phyloP scores from a whole-genome alignment of 139 green algal genomes.

The Tetradesmus obliquus region DNA sequence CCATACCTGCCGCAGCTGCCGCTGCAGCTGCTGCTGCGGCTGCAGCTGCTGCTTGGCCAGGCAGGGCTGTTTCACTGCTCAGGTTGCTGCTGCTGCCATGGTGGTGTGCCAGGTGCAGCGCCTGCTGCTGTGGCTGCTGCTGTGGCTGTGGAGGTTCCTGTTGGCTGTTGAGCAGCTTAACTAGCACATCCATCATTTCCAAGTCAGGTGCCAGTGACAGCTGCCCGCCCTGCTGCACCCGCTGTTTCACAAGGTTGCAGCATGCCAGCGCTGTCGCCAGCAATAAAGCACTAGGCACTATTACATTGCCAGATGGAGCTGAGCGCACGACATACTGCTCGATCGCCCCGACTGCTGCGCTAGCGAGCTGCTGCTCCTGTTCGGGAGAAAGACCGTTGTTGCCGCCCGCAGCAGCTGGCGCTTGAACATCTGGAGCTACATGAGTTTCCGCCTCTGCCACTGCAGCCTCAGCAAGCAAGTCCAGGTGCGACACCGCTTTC shows the following conservation, averaged over 20 bases:
- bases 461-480: background rate
- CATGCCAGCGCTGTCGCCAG: background rate
- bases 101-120: background rate
- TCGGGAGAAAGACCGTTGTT: background rate
- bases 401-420: background rate
- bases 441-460: background rate
- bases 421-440: background rate
- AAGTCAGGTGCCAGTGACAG: conserved; percentile 9
- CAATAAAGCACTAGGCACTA: background rate
- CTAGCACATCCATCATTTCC: conserved; percentile 28
- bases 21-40: conserved; percentile 15
- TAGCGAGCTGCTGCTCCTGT: background rate
- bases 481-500: background rate
- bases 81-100: conserved; percentile 27
- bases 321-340: background rate
- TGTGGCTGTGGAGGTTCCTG: conserved; percentile 4
- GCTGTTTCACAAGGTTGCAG: background rate
- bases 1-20: background rate
- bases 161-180: conserved; percentile 21
- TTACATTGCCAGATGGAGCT: background rate
- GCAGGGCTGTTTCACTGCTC: background rate
- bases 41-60: background rate
- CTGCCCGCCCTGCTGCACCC: conserved; percentile 1
- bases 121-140: conserved; percentile 20
- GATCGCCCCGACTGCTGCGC: background rate